These are phyloP conservation scores for Candida hispaniensis DNA, from an alignment of 805 yeast genomes.

Conservation along the genomic window DNA sequence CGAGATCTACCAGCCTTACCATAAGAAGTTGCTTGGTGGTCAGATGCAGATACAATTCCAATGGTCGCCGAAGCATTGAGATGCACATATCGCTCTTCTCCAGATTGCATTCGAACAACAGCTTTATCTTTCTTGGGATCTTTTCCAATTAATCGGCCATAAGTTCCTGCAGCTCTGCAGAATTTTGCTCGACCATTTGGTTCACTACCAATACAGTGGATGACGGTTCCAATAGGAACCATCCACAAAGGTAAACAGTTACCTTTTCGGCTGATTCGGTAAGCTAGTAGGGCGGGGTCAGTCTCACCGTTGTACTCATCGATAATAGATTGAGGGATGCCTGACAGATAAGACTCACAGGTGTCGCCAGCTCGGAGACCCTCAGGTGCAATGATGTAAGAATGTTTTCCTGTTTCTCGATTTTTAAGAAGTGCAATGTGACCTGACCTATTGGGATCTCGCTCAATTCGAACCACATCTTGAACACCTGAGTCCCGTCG, in stretches of 20 bases:
- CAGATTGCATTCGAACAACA: slow-evolving; percentile 71
- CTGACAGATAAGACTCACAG: slow-evolving; percentile 82
- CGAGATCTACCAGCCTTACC: slow-evolving; percentile 97
- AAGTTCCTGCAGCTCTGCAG: slow-evolving; percentile 91
- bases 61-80: slow-evolving; percentile 85
- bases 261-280: slow-evolving; percentile 83
- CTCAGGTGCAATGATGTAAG: slow-evolving; percentile 83
- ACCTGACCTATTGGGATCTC: slow-evolving; percentile 88
- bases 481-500: slow-evolving; percentile 62
- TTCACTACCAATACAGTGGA: slow-evolving; percentile 77
- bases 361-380: slow-evolving; percentile 89
- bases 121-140: slow-evolving; percentile 60
- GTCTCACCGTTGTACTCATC: slow-evolving; percentile 81
- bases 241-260: slow-evolving; percentile 85
- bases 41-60: slow-evolving; percentile 86
- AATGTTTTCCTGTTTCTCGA: slow-evolving; percentile 45
- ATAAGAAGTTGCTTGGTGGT: slow-evolving; percentile 75
- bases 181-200: slow-evolving; percentile 72
- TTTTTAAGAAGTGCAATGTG: slow-evolving; percentile 82
- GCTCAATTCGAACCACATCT: slow-evolving; percentile 77
- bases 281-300: slow-evolving; percentile 83
- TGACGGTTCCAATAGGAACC: slow-evolving; percentile 90
- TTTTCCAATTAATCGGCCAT: slow-evolving; percentile 78
- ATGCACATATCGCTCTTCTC: slow-evolving; percentile 86
- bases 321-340: slow-evolving; percentile 65